Base-by-base conservation (phyloP, 2,329 filamentous ascomycete genomes). In the Trichophyton benhamiae region DNA sequence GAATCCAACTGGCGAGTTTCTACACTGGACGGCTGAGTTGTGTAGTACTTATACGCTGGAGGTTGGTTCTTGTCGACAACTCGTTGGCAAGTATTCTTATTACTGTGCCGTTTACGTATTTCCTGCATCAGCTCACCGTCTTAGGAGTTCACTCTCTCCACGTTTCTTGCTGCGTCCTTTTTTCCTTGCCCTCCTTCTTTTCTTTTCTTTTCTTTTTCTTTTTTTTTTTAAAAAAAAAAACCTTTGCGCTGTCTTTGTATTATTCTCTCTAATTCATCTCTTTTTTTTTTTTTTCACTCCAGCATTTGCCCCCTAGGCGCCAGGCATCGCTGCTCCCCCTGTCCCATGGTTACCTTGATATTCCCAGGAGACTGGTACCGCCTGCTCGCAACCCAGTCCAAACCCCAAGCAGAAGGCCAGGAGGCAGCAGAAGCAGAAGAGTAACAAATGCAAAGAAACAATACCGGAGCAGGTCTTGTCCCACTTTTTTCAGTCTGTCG, bases 351-450 rank as follows among this genome's bases (percentile, higher is more conserved):
- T 48, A 33, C 57, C 33, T 59, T 33, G 57, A 59, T 46, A n/a
- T 48, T 46, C 41, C 57, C 57, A 42, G 41, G 25, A 33, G 36
- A 46, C 41, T 9, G 57, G 57, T 59, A 59, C 38, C 57, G 57
- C 57, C 57, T 48, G 15, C 41, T 44, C 17, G 6, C 42, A 48
- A 48, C 27, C 57, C 46, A 27, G 57, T 20, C 57, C 17, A 38
- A 48, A 44, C 15, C n/a, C 30, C 22, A 58, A 41, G 15, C 8
- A 58, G 33, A 58, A 15, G 20, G 33, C 15, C 33, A 11, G 33
- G 33, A 58, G 57, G 13, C 20, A 48, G 38, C 46, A 25, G 41
- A 59, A 59, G 41, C 25, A 27, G 25, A 27, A 27, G 46, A 33
- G 36, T 42, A 48, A 59, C 22, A 59, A 44, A 15, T 38, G 20